phyloP scores from a whole-genome alignment of 2,329 filamentous ascomycete genomes.

The Trichophaea hybrida region DNA sequence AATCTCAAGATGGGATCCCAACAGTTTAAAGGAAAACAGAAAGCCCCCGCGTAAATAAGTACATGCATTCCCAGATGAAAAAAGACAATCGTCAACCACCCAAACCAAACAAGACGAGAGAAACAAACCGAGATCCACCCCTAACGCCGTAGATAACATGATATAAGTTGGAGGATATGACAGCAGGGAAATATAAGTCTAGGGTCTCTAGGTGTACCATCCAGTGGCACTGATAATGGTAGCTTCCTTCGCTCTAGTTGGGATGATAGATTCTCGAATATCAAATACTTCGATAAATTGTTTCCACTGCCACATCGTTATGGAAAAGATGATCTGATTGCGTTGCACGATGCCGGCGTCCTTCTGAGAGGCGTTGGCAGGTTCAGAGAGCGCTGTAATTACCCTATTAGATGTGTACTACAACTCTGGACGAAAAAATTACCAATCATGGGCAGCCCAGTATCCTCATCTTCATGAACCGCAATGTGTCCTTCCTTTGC shows the following conservation, averaged over 20 bases:
- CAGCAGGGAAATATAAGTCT: neutral
- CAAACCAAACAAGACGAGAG: neutral
- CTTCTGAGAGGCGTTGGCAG: slow-evolving; percentile 36
- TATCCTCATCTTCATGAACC: slow-evolving; percentile 52
- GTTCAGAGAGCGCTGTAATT: slow-evolving; percentile 33
- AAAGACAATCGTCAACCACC: neutral
- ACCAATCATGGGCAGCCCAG: slow-evolving; percentile 68
- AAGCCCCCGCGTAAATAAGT: no score
- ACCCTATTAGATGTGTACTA: neutral
- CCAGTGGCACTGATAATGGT: slow-evolving; percentile 22
- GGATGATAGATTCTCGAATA: slow-evolving; percentile 68
- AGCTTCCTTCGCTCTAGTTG: slow-evolving; percentile 53
- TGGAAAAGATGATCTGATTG: slow-evolving; percentile 71
- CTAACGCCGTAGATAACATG: no score
- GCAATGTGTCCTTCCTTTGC: slow-evolving; percentile 71
- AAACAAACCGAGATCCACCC: neutral
- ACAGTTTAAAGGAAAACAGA: no score
- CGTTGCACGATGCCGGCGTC: slow-evolving; percentile 34
- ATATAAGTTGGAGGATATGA: no score
- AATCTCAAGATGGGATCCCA: no score
- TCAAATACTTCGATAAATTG: slow-evolving; percentile 61
- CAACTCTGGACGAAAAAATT: slow-evolving; percentile 17
- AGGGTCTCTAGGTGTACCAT: slow-evolving; percentile 23
- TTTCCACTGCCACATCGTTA: slow-evolving; percentile 75
- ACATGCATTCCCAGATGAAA: no score